A percentile compares a stretch with the other conserved stretches of the same genome.
Conservation (phyloP, 2,329 filamentous ascomycete species). For the Tympanopsis confertula region DNA sequence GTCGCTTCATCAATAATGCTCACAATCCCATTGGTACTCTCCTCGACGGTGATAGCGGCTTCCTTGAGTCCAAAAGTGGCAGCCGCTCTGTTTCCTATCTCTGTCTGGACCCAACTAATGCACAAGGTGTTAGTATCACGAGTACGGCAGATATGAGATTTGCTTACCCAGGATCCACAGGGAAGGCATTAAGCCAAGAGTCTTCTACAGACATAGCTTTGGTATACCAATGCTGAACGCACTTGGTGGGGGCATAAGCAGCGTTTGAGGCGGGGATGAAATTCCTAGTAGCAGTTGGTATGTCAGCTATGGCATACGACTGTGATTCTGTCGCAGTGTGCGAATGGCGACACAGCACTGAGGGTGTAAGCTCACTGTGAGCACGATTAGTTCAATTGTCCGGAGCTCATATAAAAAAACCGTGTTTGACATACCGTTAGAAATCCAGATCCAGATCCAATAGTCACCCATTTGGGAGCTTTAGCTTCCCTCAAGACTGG, state of each 20-base stretch:
- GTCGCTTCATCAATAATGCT: conserved; percentile 23
- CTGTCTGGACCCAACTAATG: conserved; percentile 23
- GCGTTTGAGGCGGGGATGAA: conserved; percentile 15
- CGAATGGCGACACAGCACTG: too few relatives aligned
- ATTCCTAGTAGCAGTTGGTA: too few relatives aligned
- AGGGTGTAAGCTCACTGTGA: too few relatives aligned
- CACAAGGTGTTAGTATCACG: conserved; percentile 4
- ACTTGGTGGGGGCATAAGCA: conserved; percentile 32
- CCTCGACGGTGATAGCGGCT: conserved; percentile 20
- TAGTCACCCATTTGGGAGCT: conserved; percentile 22
- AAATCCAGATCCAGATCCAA: conserved; percentile 18
- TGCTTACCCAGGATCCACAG: conserved; percentile 15
- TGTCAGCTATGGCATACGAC: too few relatives aligned
- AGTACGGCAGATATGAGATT: too few relatives aligned
- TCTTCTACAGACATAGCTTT: conserved; percentile 18
- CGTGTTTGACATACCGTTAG: conserved; percentile 6
- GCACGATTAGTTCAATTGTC: conserved; percentile 8
- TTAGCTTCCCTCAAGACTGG: conserved; percentile 21
- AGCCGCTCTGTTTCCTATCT: conserved; percentile 24
- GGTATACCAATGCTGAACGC: conserved; percentile 16
- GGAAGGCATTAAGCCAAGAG: conserved; percentile 17
- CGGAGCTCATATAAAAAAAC: too few relatives aligned
- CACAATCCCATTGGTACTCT: conserved; percentile 18
- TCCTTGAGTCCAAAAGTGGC: conserved; percentile 13
- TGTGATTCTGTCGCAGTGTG: too few relatives aligned